Evolutionary conservation across 202 grass and related monocot species (phyloP), one percentile per base, ranked within the genome.

Genomic region (Saccharum hybrid): DNA sequence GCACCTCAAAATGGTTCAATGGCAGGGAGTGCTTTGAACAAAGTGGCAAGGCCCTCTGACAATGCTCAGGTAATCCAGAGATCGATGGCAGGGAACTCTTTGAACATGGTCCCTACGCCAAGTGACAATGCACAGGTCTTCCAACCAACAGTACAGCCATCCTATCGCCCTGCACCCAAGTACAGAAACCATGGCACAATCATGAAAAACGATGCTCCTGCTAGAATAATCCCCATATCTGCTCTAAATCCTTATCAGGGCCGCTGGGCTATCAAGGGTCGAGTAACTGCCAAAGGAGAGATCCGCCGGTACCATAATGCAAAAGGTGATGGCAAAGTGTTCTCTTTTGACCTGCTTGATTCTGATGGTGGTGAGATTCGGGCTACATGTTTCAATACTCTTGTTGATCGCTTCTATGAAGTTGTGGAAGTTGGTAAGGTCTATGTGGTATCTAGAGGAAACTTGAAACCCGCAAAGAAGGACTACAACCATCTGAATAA

Each of bases 301-400:
- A 87, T 99, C 68, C 89, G 91, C 66, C 81, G 96, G 39, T 99
- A 94, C 82, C 92, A 99, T 82, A 99, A 94, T 89, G 83, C 89
- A 69, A 99, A 87, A 89, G 96, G 96, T 72, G 96, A 96, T 71
- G 93, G 96, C 13, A 99, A 99, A 81, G 93, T 98, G 57, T 98
- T 98, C 86, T 96, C 88, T 74, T 98, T 98, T 84, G 93, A 96
- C 71, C 69, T 98, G 31, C 93, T 98, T 83, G 96, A 98, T 88
- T 92, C 91, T 87, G 93, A 96, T 77, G 89, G 85, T 39, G 89
- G 96, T 80, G 93, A 98, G 85, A 94, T 98, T 76, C 84, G 89
- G 78, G 96, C 90, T 67, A 87, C 91, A 78, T 98, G 93, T 78
- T 98, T 98, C 82, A 94, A 95, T 79, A 23, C 77, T 52, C 82